A percentile compares a stretch with the other conserved stretches of the same genome.
phyloP scores from a whole-genome alignment of 371 early-diverging fungal species.

The Mortierella sp. region DNA sequence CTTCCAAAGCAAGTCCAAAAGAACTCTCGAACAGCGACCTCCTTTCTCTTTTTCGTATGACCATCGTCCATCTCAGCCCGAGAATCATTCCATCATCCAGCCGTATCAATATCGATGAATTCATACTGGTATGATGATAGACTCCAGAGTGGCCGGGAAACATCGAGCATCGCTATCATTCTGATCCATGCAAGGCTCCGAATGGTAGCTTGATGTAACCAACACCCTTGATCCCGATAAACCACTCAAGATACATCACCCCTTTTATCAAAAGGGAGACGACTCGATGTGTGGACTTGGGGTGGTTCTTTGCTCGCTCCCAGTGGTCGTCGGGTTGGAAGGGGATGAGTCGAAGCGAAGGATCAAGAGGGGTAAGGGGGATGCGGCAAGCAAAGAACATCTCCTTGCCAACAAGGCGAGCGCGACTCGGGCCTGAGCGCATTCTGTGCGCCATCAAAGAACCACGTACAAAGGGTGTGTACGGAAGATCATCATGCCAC shows the following conservation, averaged over 20 bases:
- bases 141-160: neutral
- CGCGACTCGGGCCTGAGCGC: too few species aligned
- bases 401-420: slow-evolving; percentile 2
- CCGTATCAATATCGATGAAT: slow-evolving; percentile 7
- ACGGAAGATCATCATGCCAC: too few species aligned
- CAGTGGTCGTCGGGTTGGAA: neutral
- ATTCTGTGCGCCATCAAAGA: too few species aligned
- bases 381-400: neutral
- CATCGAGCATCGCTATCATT: too few species aligned
- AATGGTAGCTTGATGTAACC: neutral
- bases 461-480: too few species aligned
- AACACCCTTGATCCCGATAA: neutral
- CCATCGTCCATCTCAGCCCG: slow-evolving; percentile 19
- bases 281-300: neutral
- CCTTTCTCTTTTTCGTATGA: neutral
- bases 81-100: slow-evolving; percentile 16
- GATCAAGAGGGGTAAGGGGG: neutral
- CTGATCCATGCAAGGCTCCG: neutral
- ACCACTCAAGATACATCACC: neutral
- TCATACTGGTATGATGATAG: neutral
- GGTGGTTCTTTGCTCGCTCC: slow-evolving; percentile 2
- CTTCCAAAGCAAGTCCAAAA: slow-evolving; percentile 4
- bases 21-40: slow-evolving; percentile 4
- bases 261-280: neutral
- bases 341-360: neutral